Evolutionary conservation across 768 basidiomycete genomes (phyloP), one percentile per base, ranked within the genome.

Genomic region (Lactifluus volemus): DNA sequence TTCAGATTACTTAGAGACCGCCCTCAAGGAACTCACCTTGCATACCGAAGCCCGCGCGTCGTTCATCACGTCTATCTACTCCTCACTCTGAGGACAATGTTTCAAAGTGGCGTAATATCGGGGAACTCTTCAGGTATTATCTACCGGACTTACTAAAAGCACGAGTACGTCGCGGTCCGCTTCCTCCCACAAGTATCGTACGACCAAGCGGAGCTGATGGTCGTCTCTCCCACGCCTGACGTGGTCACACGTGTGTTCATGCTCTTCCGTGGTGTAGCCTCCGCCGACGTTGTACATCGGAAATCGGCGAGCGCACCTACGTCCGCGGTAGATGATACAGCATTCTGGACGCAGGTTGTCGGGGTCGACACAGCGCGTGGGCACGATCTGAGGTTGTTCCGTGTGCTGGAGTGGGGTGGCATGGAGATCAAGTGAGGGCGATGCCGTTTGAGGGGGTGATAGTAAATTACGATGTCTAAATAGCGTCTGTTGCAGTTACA

Each of bases 211-310:
- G 79, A 76, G 1, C 72, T 67, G 0, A 70, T 81, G 15, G 63
- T 65, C 2, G 61, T 81, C 51, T 61, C 56, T 2, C 81, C 81
- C 1, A 39, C 59, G 38, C 79, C 80, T 14, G 78, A 78, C 57
- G 70, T 77, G 49, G 69, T 79, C 9, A 75, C 72, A 0, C 75
- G 77, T 5, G 69, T 81, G 11, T 80, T 81, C 63, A 79, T 81
- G 78, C 65, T 80, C 3, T 81, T 79, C 67, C 67, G 71, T 19
- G 77, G 77, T 1, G 65, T 80, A 0, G 30, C 48, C 8, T 64
- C 65, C 3, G 66, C 61, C 0, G 68, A 73, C 0, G 21, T 68
- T 4, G 52, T 30, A 2, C 48, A 42, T 2, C 78, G 77, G 78
- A 41, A 54, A 0, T 59, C 50, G 7, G 49, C 49, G n/a, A 45